These are phyloP conservation scores for Simplicillium aogashimaense DNA, from an alignment of 2,329 filamentous ascomycete genomes.

Conservation along the genomic window DNA sequence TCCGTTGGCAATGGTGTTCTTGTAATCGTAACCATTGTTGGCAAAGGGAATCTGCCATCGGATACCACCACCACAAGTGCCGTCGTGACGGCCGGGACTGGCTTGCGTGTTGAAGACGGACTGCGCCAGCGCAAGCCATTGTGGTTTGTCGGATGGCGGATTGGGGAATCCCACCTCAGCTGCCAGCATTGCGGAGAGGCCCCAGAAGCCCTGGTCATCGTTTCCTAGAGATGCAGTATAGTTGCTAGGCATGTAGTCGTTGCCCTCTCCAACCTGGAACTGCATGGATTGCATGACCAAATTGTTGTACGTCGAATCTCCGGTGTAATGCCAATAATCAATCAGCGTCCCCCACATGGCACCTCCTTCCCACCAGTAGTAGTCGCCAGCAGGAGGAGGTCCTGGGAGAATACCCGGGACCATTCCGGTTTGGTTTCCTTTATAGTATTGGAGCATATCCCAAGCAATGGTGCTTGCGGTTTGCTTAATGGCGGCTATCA, in stretches of 20 bases:
- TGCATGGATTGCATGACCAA: slow-evolving; percentile 40
- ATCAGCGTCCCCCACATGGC: slow-evolving; percentile 53
- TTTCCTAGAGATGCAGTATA: slow-evolving; percentile 45
- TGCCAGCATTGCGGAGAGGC: slow-evolving; percentile 51
- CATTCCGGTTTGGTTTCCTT: slow-evolving; percentile 32
- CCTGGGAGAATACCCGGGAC: slow-evolving; percentile 38
- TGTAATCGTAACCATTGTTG: slow-evolving; percentile 71
- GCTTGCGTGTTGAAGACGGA: slow-evolving; percentile 53
- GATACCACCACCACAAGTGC: slow-evolving; percentile 48
- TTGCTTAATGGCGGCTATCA: slow-evolving; percentile 25
- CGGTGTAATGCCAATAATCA: slow-evolving; percentile 55
- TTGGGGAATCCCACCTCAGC: slow-evolving; percentile 49
- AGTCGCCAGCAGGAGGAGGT: slow-evolving; percentile 33
- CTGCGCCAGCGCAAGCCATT: slow-evolving; percentile 49
- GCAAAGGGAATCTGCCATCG: slow-evolving; percentile 70
- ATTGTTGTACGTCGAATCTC: slow-evolving; percentile 47
- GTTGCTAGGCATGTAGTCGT: slow-evolving; percentile 47
- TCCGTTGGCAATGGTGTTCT: slow-evolving; percentile 52
- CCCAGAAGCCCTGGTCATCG: slow-evolving; percentile 60
- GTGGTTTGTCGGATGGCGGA: slow-evolving; percentile 35
- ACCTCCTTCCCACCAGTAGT: slow-evolving; percentile 60
- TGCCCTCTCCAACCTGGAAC: slow-evolving; percentile 40
- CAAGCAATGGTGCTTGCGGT: slow-evolving; percentile 28
- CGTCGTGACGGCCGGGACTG: slow-evolving; percentile 46
- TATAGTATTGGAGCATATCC: slow-evolving; percentile 35